These are phyloP conservation scores for Bocquillonia castaneifolia DNA, from an alignment of 441 rosid genomes.

Conservation along the genomic window DNA sequence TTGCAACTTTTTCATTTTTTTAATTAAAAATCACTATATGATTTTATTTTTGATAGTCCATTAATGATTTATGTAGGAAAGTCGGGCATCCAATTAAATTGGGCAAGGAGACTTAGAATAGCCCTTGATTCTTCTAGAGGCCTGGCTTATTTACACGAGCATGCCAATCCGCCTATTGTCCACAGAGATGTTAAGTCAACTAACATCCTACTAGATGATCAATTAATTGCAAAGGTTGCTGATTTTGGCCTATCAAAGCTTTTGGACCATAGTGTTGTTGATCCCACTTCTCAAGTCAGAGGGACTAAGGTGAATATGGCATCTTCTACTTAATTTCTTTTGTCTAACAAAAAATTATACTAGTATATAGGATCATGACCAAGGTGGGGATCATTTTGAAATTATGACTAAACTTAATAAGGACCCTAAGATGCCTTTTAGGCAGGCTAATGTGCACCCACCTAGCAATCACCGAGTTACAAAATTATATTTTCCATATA, in stretches of 20 bases:
- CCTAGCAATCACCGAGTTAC: too few species aligned
- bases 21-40: too few species aligned
- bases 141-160: slow-evolving; percentile 82
- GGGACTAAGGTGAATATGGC: slow-evolving; percentile 89
- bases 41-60: too few species aligned
- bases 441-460: too few species aligned
- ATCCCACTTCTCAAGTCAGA: slow-evolving; percentile 96
- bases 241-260: slow-evolving; percentile 95
- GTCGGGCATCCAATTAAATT: slow-evolving; percentile 62
- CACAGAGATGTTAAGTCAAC: slow-evolving; percentile 91
- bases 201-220: slow-evolving; percentile 84
- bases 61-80: slow-evolving; percentile 43
- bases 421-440: too few species aligned
- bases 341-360: too few species aligned
- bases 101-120: slow-evolving; percentile 84
- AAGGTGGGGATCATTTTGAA: too few species aligned
- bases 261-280: slow-evolving; percentile 76
- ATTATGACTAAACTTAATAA: too few species aligned
- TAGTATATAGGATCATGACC: too few species aligned
- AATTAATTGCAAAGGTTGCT: slow-evolving; percentile 89
- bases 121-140: slow-evolving; percentile 96
- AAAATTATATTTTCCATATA: too few species aligned
- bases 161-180: slow-evolving; percentile 94
- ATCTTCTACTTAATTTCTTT: too few species aligned
- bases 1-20: too few species aligned